Evolutionary conservation across 495 filamentous ascomycete species (phyloP), one percentile per base, ranked within the genome.

Genomic region (Penicillium bovifimosum): DNA sequence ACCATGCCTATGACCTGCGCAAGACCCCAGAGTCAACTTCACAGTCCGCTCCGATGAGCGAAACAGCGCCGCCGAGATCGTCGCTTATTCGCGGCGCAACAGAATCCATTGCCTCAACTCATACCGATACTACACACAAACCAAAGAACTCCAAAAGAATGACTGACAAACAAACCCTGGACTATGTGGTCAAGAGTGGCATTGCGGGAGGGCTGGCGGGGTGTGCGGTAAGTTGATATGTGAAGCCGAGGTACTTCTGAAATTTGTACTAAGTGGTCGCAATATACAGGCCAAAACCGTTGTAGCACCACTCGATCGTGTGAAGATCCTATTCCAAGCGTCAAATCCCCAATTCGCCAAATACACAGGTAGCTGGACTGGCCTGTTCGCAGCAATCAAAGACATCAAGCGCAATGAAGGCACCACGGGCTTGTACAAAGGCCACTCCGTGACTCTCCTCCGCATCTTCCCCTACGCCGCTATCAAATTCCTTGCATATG

Each of bases 251-350:
- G 18, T 26, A 50, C 35, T 28, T 31, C 11, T 10, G 52, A 42
- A 10, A 34, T 43, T 47, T 20, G 34, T 26, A 41, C 18, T 61
- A 36, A 63, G 35, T 10, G 10, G 16, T 8, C 27, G 26, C 31
- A 52, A 1, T 26, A 24, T 13, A n/a, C 52, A 96, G 90, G 93
- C 88, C 56, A 98, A 98, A 78, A 96, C 92, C 1, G 76, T 95
- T 14, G 95, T 98, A 11, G 93, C 88, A 24, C 93, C 93, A 31
- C 88, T 98, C 48, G 93, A 98, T 73, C 85, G 93, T 39, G 93
- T 98, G 63, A 98, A 98, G 69, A 98, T 98, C 65, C 86, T 98
- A 44, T 97, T 98, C 75, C 93, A 98, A 71, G 85, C 93, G 46
- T 88, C 87, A 51, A 96, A 91, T 64, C 93, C 93, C 5, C 86